Percentiles rank a stretch among this genome's conserved stretches.
Conservation (phyloP, 2,329 filamentous ascomycete species). For the Gnomoniopsis smithogilvyi region DNA sequence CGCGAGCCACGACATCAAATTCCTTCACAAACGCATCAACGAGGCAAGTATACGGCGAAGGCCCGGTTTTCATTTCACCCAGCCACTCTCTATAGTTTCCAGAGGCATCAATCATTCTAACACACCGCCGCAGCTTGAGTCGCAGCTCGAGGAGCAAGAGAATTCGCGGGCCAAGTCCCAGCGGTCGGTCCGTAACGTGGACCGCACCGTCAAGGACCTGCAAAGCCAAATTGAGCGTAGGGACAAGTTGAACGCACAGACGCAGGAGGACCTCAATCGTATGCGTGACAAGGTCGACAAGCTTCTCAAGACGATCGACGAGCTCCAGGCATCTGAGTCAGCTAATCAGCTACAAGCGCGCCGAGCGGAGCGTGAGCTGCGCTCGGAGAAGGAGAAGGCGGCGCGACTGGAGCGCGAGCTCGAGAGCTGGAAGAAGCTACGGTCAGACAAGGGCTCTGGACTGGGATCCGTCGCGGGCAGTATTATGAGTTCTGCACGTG, state of each 20-base stretch:
- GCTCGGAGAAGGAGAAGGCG: conserved; percentile 81
- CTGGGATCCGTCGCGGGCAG: conserved; percentile 22
- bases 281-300: conserved; percentile 89
- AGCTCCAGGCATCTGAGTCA: conserved; percentile 85
- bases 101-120: conserved; percentile 24
- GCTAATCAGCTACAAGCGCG: conserved; percentile 76
- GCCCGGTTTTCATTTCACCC: conserved; percentile 2
- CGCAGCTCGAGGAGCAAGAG: conserved; percentile 80
- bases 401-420: conserved; percentile 83
- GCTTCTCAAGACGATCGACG: conserved; percentile 86
- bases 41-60: conserved; percentile 62
- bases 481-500: conserved; percentile 20
- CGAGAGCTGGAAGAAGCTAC: conserved; percentile 76
- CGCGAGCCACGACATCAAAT: conserved; percentile 91
- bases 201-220: conserved; percentile 90
- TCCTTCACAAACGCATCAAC: conserved; percentile 89
- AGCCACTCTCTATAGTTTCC: conserved; percentile 1
- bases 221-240: conserved; percentile 89
- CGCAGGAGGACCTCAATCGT: conserved; percentile 79
- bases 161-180: conserved; percentile 75
- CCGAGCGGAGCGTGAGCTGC: conserved; percentile 83
- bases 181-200: conserved; percentile 85
- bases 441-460: conserved; percentile 55
- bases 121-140: conserved; percentile 65
- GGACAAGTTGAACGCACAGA: conserved; percentile 78